Evolutionary conservation across 768 basidiomycete genomes (phyloP).

Genomic region (Naganishia vishniacii): DNA sequence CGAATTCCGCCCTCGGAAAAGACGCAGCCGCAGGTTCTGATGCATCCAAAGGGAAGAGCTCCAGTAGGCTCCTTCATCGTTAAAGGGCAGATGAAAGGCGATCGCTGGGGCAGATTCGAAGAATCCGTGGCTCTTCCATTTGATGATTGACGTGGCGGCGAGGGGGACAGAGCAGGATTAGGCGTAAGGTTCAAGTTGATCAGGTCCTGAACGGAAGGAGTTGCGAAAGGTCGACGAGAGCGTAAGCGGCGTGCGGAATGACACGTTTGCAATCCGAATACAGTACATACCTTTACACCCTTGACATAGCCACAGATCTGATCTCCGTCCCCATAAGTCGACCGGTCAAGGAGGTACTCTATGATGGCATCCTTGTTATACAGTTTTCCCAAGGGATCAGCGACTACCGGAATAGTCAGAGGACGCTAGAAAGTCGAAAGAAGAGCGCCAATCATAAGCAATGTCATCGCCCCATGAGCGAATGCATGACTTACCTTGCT

Average conservation of each 20-base stretch:
- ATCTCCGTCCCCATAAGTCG: slow-evolving; percentile 82
- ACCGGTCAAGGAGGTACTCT: slow-evolving; percentile 77
- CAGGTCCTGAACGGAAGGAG: slow-evolving; percentile 60
- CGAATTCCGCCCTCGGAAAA: slow-evolving; percentile 79
- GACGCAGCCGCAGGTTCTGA: slow-evolving; percentile 80
- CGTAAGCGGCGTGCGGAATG: too few species aligned
- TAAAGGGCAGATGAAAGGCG: slow-evolving; percentile 83
- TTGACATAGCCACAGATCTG: slow-evolving; percentile 87
- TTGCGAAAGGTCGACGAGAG: too few species aligned
- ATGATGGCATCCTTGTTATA: slow-evolving; percentile 95
- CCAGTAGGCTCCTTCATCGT: slow-evolving; percentile 95
- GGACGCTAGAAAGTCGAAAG: slow-evolving; percentile 58
- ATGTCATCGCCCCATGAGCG: slow-evolving; percentile 9
- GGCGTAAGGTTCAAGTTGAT: slow-evolving; percentile 73
- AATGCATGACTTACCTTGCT: slow-evolving; percentile 64
- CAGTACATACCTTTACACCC: slow-evolving; percentile 68
- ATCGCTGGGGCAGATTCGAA: slow-evolving; percentile 52
- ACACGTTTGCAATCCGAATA: too few species aligned
- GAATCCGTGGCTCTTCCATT: slow-evolving; percentile 35
- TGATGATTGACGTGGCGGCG: slow-evolving; percentile 48
- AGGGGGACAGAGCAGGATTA: slow-evolving; percentile 56
- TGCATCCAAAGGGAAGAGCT: slow-evolving; percentile 75
- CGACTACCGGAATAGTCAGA: slow-evolving; percentile 82
- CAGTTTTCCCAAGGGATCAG: slow-evolving; percentile 84
- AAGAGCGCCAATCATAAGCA: slow-evolving; percentile 30